A percentile compares a stretch with the other conserved stretches of the same genome.
These are phyloP conservation scores for Skeletonema costatum DNA, from an alignment of 108 stramenopile species.

Conservation along the genomic window DNA sequence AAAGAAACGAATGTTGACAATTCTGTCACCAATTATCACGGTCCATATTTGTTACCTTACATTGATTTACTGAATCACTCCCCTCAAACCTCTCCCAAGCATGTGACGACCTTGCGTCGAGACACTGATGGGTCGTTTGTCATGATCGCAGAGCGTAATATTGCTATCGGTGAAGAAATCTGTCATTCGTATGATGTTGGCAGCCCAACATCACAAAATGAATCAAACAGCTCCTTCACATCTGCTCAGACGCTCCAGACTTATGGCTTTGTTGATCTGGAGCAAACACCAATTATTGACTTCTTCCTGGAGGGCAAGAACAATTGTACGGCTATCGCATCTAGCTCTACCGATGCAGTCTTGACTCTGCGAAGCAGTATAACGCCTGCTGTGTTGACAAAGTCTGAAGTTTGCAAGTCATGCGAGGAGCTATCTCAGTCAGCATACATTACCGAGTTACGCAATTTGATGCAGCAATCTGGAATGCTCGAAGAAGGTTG, in stretches of 20 bases:
- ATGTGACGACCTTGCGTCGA: slow-evolving; percentile 66
- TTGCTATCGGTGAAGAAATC: slow-evolving; percentile 66
- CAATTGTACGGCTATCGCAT: background rate
- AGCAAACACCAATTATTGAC: background rate
- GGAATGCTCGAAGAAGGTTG: slow-evolving; percentile 40
- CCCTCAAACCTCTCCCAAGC: slow-evolving; percentile 31
- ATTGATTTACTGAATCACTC: slow-evolving; percentile 86
- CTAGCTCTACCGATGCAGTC: background rate
- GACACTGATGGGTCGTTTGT: slow-evolving; percentile 54
- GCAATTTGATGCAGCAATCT: slow-evolving; percentile 29
- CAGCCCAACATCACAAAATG: background rate
- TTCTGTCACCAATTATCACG: slow-evolving; percentile 30
- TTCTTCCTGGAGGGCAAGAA: background rate
- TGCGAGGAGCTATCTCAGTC: slow-evolving; percentile 38
- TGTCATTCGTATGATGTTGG: slow-evolving; percentile 72
- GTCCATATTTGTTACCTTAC: slow-evolving; percentile 79
- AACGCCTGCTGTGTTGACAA: slow-evolving; percentile 57
- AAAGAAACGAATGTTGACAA: background rate
- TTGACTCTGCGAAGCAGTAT: background rate
- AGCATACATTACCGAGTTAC: slow-evolving; percentile 31
- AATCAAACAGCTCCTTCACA: slow-evolving; percentile 48
- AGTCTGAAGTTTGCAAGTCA: slow-evolving; percentile 48
- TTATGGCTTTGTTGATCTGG: slow-evolving; percentile 78
- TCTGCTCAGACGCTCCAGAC: slow-evolving; percentile 80
- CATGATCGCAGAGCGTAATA: slow-evolving; percentile 78